Conservation (phyloP, 805 yeast species). For the Candida orba region DNA sequence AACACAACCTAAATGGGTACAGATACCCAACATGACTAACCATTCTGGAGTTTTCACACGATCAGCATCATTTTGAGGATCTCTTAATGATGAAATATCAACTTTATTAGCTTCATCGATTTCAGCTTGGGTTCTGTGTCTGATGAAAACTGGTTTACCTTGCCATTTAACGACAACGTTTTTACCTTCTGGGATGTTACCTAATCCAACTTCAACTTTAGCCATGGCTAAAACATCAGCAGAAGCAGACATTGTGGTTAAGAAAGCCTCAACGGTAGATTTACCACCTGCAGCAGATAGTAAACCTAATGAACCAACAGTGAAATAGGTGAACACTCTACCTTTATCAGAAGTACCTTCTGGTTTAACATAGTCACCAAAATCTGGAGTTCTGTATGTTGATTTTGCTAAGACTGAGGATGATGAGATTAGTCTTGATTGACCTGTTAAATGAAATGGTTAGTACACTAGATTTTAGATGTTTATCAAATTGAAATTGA, state of each 20-base stretch:
- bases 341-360: constrained; percentile 63
- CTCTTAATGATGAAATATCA: constrained; percentile 74
- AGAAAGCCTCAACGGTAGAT: constrained; percentile 89
- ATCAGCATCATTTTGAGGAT: constrained; percentile 88
- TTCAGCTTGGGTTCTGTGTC: constrained; percentile 94
- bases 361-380: constrained; percentile 68
- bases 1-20: constrained; percentile 99
- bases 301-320: constrained; percentile 94
- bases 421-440: constrained; percentile 25
- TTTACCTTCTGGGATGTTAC: constrained; percentile 94
- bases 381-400: constrained; percentile 88
- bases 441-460: constrained; percentile 13
- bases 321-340: constrained; percentile 89
- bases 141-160: constrained; percentile 98
- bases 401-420: constrained; percentile 52
- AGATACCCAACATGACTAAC: constrained; percentile 98
- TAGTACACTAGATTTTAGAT: no score
- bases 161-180: constrained; percentile 99
- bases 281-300: constrained; percentile 91
- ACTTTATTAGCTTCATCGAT: constrained; percentile 89
- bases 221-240: constrained; percentile 99
- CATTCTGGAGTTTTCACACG: constrained; percentile 97
- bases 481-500: no score
- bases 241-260: constrained; percentile 92
- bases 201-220: constrained; percentile 93